Evolutionary conservation across 371 early-diverging fungal genomes (phyloP).

Genomic region (Apophysomyces variabilis): DNA sequence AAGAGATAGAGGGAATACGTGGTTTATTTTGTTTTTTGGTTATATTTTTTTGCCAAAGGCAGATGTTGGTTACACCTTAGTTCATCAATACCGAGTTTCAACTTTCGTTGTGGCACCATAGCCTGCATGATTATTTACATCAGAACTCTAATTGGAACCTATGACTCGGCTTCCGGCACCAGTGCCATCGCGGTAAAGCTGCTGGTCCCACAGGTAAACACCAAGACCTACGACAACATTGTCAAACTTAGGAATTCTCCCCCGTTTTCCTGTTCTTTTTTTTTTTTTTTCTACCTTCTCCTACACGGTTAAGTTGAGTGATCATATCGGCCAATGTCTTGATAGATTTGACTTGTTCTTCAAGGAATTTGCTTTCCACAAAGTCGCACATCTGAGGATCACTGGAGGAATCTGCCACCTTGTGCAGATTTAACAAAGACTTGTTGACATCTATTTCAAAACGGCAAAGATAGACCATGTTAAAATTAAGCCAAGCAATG

Average conservation of each 20-base stretch:
- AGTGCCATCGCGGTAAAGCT: constrained; percentile 53
- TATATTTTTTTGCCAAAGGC: neutral
- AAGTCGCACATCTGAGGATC: constrained; percentile 77
- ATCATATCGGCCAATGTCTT: constrained; percentile 69
- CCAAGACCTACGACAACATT: constrained; percentile 24
- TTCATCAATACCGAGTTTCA: constrained; percentile 10
- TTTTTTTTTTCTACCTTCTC: constrained; percentile 35
- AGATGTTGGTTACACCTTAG: constrained; percentile 2
- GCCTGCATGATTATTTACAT: constrained; percentile 6
- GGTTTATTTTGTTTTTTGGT: neutral
- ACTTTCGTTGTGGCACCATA: constrained; percentile 6
- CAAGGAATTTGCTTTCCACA: constrained; percentile 62
- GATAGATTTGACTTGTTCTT: constrained; percentile 73
- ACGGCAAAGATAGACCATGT: neutral
- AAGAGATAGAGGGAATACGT: neutral
- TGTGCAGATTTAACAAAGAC: constrained; percentile 67
- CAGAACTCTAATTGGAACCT: constrained; percentile 16
- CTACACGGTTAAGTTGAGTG: constrained; percentile 69
- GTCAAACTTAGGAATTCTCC: neutral
- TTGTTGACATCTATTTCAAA: constrained; percentile 64
- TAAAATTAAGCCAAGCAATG: no score
- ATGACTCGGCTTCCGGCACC: constrained; percentile 52
- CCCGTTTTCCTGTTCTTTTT: neutral
- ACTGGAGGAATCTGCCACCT: constrained; percentile 59
- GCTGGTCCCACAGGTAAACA: constrained; percentile 72